Conservation (phyloP, 2,329 filamentous ascomycete genomes). For the Verticillium nubilum region DNA sequence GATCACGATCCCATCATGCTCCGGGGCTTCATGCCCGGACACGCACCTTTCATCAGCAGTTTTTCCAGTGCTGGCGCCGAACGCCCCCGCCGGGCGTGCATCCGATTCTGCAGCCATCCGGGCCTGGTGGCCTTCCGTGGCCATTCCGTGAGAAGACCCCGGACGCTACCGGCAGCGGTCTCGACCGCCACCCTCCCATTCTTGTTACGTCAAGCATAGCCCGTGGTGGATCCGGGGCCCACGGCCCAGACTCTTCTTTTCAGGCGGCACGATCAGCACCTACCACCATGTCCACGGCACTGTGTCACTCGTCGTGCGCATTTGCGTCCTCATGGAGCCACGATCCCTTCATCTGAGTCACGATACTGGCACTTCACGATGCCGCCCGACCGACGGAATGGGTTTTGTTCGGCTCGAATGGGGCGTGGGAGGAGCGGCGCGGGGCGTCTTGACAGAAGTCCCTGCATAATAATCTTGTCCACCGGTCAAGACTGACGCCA, state of each 20-base stretch:
- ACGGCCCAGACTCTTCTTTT: not conserved
- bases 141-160: not conserved
- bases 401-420: not conserved
- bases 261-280: not conserved
- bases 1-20: not conserved
- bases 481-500: not conserved
- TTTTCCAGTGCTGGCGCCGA: not conserved
- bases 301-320: not conserved
- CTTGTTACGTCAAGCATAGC: not conserved
- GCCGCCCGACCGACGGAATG: not conserved
- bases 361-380: not conserved
- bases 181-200: not conserved
- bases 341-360: not conserved
- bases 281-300: not conserved
- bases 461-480: not conserved
- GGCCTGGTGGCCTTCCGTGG: not conserved
- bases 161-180: not conserved
- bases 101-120: not conserved
- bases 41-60: not conserved
- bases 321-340: not conserved
- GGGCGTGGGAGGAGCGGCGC: not conserved
- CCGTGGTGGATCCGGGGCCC: not conserved
- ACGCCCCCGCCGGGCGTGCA: not conserved
- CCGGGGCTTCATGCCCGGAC: not conserved
- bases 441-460: not conserved